Evolutionary conservation across 108 stramenopile species (phyloP).

Genomic region (Cyclotella distinguenda): DNA sequence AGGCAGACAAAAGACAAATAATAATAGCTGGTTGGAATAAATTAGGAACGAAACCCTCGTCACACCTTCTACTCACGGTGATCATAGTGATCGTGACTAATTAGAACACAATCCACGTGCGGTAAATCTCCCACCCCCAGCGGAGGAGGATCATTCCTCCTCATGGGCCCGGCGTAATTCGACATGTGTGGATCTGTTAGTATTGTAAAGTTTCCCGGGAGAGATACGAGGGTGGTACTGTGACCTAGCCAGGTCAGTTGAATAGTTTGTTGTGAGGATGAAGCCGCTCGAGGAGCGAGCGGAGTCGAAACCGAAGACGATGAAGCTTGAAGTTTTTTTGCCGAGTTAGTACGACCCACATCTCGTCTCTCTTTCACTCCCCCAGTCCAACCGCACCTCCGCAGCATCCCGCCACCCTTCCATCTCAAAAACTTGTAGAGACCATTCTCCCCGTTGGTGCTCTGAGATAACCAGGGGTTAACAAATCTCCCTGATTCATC

Average conservation of each 20-base stretch:
- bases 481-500: slow-evolving; percentile 77
- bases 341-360: not conserved
- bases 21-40: not conserved
- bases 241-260: slow-evolving; percentile 84
- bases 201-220: slow-evolving; percentile 60
- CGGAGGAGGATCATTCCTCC: slow-evolving; percentile 58
- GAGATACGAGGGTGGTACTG: slow-evolving; percentile 62
- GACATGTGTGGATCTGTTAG: slow-evolving; percentile 82
- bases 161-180: slow-evolving; percentile 59
- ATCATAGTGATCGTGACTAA: slow-evolving; percentile 90
- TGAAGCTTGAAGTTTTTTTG: slow-evolving; percentile 1
- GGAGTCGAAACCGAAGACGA: too few relatives aligned
- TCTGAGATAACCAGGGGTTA: slow-evolving; percentile 80
- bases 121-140: slow-evolving; percentile 55
- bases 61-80: slow-evolving; percentile 36
- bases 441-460: slow-evolving; percentile 69
- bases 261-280: slow-evolving; percentile 25
- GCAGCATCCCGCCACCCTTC: slow-evolving; percentile 42
- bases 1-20: not conserved
- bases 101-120: slow-evolving; percentile 68
- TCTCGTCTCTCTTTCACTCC: not conserved
- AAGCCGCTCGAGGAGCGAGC: not conserved
- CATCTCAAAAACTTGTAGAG: slow-evolving; percentile 57
- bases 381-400: not conserved
- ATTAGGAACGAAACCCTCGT: not conserved